Percentiles rank a stretch among this genome's conserved stretches.
These are phyloP conservation scores for Jackrogersella multiformis DNA, from an alignment of 495 filamentous ascomycete genomes.

Conservation along the genomic window DNA sequence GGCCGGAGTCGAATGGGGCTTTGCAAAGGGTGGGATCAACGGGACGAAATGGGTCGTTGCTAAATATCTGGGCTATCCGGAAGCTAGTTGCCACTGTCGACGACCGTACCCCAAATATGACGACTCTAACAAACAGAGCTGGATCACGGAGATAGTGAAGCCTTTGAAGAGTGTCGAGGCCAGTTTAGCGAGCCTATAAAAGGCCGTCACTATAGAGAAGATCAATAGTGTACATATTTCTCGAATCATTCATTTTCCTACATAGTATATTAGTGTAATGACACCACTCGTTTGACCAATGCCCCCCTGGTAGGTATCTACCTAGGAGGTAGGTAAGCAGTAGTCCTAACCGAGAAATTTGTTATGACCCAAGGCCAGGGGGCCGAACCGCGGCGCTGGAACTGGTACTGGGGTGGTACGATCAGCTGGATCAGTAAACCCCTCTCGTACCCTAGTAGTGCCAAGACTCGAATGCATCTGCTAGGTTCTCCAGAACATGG, in stretches of 20 bases:
- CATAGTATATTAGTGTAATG: neutral
- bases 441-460: slow-evolving; percentile 2
- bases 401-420: neutral
- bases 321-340: neutral
- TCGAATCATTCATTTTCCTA: neutral
- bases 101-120: slow-evolving; percentile 52
- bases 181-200: neutral
- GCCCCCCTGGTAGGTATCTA: no score
- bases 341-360: slow-evolving; percentile 5
- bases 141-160: slow-evolving; percentile 37
- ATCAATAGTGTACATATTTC: neutral
- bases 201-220: neutral
- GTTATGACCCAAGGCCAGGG: slow-evolving; percentile 11
- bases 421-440: neutral
- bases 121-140: slow-evolving; percentile 47
- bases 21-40: slow-evolving; percentile 47
- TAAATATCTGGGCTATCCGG: neutral
- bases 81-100: slow-evolving; percentile 48
- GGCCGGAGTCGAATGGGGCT: slow-evolving; percentile 53
- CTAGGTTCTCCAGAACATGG: slow-evolving; percentile 33
- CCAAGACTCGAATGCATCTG: slow-evolving; percentile 19
- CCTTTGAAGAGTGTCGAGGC: slow-evolving; percentile 28
- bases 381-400: slow-evolving; percentile 29
- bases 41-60: slow-evolving; percentile 7
- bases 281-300: neutral